Evolutionary conservation across 331 rosid genomes (phyloP).

Genomic region (Acacia pycnantha): DNA sequence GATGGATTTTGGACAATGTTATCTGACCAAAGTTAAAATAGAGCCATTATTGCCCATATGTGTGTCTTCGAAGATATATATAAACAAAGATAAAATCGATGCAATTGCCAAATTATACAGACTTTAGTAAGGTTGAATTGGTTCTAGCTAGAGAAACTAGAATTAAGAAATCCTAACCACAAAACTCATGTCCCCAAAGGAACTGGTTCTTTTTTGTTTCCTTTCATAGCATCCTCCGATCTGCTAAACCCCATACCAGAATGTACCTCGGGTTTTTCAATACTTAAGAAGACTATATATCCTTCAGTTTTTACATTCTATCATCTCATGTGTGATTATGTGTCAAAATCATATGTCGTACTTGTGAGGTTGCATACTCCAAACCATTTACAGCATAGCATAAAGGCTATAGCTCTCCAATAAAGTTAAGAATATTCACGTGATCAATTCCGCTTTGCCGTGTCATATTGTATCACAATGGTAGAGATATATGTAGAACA

Average conservation of each 20-base stretch:
- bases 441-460: constrained; percentile 27
- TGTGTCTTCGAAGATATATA: background rate
- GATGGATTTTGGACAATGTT: background rate
- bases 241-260: background rate
- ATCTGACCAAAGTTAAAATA: background rate
- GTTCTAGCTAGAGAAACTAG: background rate
- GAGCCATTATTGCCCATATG: background rate
- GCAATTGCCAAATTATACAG: background rate
- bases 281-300: too few species aligned
- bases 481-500: constrained; percentile 11
- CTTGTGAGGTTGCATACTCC: background rate
- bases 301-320: background rate
- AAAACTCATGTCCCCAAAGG: constrained; percentile 3
- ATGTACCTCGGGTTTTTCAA: background rate
- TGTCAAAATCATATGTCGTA: background rate
- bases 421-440: constrained; percentile 25
- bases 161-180: constrained; percentile 28
- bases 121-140: background rate
- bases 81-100: background rate
- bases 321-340: background rate
- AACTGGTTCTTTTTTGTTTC: background rate
- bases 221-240: background rate
- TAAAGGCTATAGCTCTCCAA: too few species aligned
- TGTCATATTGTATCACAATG: constrained; percentile 11
- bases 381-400: background rate